Evolutionary conservation across 495 filamentous ascomycete genomes (phyloP), one percentile per base, ranked within the genome.

Genomic region (Neurospora discreta): DNA sequence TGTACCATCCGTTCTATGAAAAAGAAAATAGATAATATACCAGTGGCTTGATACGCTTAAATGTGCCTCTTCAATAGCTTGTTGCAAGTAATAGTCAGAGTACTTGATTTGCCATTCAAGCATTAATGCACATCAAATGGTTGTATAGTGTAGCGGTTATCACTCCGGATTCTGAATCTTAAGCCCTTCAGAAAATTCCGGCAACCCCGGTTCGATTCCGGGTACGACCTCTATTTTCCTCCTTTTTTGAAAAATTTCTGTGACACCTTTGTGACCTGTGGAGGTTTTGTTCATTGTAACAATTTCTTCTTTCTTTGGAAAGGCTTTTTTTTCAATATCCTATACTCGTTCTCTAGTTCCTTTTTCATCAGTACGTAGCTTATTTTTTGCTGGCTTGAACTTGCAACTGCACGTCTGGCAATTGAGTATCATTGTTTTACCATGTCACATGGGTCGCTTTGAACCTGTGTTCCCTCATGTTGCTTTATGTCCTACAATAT

Each of bases 181-280:
- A 20, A 46, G n/a, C 20, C n/a, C 10, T 23, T 60, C 52, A 60
- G 52, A 60, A 60, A 23, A 40, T 76, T 78, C 75, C 71, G 76
- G 76, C 30, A 73, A 78, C 77, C 77, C 77, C 75, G 75, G 75
- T 78, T 78, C 75, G 77, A 78, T 75, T 77, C 77, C 75, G 77
- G 77, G 77, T 77, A 78, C 74, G 77, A 77, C 77, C 77, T 78
- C 70, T 11, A 26, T 58, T 30, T 58, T 20, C 3, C 2, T 58
- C 30, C 30, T 26, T 52, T 58, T 58, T 11, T 3, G 18, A 39
- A 3, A 5, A 1, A 20, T n/a, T 44, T 20, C n/a, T 9, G 5
- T 26, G 23, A 15, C 13, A 23, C 23, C 4, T 46, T 46, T 23
- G n/a, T 10, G 4, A 23, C n/a, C n/a, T 23, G 44, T 4, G 11